Conservation (phyloP, 495 filamentous ascomycete genomes). For the Opeltia flavorubescens region DNA sequence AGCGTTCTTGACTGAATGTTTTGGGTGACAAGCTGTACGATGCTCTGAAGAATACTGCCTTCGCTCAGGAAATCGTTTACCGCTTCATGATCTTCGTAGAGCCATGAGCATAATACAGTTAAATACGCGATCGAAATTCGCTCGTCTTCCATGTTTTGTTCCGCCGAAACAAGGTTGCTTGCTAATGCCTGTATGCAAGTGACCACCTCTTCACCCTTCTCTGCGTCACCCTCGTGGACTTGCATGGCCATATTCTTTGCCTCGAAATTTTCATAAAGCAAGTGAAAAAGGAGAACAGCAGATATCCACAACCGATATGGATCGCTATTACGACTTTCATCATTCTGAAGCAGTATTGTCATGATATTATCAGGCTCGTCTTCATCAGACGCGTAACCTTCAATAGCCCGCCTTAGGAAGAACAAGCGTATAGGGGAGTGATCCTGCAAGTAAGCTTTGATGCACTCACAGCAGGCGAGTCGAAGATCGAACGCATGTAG, state of each 20-base stretch:
- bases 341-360: constrained; percentile 54
- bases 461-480: constrained; percentile 72
- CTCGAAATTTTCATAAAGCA: constrained; percentile 70
- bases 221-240: constrained; percentile 79
- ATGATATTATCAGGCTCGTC: constrained; percentile 86
- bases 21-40: constrained; percentile 60
- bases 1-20: constrained; percentile 44
- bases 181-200: constrained; percentile 83
- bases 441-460: constrained; percentile 79
- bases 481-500: constrained; percentile 63
- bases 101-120: constrained; percentile 84
- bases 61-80: constrained; percentile 93
- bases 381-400: constrained; percentile 63
- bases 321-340: constrained; percentile 47
- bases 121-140: constrained; percentile 74
- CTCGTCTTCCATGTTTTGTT: constrained; percentile 65
- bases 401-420: constrained; percentile 79
- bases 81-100: constrained; percentile 82
- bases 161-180: constrained; percentile 60
- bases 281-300: constrained; percentile 72
- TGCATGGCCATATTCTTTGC: constrained; percentile 68
- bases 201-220: constrained; percentile 85
- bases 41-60: constrained; percentile 76
- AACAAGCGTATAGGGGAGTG: constrained; percentile 68
- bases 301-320: constrained; percentile 91